phyloP scores from a whole-genome alignment of 306 rosid species.

The Gleditsia sinensis region DNA sequence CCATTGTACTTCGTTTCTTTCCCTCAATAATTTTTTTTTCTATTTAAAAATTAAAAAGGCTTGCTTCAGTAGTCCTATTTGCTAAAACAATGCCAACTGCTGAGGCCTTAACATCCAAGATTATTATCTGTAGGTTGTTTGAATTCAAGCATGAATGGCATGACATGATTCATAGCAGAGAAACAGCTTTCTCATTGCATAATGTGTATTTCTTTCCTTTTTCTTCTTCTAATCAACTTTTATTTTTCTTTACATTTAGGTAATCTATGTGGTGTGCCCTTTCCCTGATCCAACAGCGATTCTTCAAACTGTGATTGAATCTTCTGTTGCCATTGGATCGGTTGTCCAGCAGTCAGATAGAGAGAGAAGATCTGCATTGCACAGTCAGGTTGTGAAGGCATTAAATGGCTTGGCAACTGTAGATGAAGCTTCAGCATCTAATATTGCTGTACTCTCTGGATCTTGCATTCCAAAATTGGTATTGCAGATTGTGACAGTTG shows the following conservation, averaged over 20 bases:
- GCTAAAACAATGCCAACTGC: slow-evolving; percentile 9
- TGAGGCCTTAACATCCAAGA: background rate
- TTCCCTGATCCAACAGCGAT: slow-evolving; percentile 95
- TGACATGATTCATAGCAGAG: slow-evolving; percentile 22
- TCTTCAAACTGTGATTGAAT: slow-evolving; percentile 85
- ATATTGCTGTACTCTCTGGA: slow-evolving; percentile 81
- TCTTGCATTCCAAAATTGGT: slow-evolving; percentile 85
- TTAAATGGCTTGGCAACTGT: slow-evolving; percentile 92
- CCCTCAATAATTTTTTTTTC: background rate
- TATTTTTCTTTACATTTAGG: slow-evolving; percentile 52
- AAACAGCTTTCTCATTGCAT: background rate
- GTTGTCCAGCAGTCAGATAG: slow-evolving; percentile 82
- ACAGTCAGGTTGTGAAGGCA: slow-evolving; percentile 89
- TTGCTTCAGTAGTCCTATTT: background rate
- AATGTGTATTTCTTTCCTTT: background rate
- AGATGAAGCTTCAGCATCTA: slow-evolving; percentile 90
- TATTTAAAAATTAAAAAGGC: background rate
- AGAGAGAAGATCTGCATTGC: slow-evolving; percentile 81
- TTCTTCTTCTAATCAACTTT: slow-evolving; percentile 16
- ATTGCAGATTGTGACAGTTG: slow-evolving; percentile 93
- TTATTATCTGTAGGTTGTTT: background rate
- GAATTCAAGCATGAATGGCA: slow-evolving; percentile 1
- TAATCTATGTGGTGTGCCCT: slow-evolving; percentile 95
- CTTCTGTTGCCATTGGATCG: slow-evolving; percentile 91
- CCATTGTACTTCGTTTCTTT: background rate